Evolutionary conservation across 1,139 yeast species (phyloP), one percentile per base, ranked within the genome.

Genomic region (Geotrichum bryndzae): DNA sequence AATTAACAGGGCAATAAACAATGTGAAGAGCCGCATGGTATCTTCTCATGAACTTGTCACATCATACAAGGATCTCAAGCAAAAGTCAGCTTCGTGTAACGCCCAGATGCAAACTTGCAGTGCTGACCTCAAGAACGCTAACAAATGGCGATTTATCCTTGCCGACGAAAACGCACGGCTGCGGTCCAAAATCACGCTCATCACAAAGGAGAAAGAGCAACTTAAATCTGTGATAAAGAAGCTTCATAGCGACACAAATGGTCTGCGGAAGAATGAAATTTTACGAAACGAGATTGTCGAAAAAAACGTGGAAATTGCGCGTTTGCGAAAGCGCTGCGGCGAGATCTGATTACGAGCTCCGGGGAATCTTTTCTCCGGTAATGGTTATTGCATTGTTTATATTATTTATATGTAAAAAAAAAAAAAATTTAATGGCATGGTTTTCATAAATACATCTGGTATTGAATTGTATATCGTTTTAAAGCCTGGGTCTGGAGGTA

Each of bases 201-300:
- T 60, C 29, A 57, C 61, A 10, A 55, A 51, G 11, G 64, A 62
- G 51, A 62, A 62, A 54, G 61, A 60, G 29, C 31, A 48, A 8
- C 53, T 62, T 11, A 62, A 62, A 38, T 13, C 27, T n/a, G 60
- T 59, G 11, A 57, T 62, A n/a, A 51, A 58, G n/a, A 57, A 60
- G 46, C 54, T 62, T 13, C 64, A 62, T 48, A 57, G 53, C 10
- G 64, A 56, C 38, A 62, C 64, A 2, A 62, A 62, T 41, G 59
- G 63, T 10, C 53, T 62, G 15, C 38, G 53, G 25, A 62, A 60
- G 54, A 62, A 62, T 31, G 64, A 62, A 38, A 55, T 53, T 13
- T 51, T 62, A 27, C 50, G 57, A 13, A 45, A 51, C 23, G 63
- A 62, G 27, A 60, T 62, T 29, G 35, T 50, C 8, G 60, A 54